Base-by-base conservation (phyloP, 345 rosid species). In the Arabis alpina region DNA sequence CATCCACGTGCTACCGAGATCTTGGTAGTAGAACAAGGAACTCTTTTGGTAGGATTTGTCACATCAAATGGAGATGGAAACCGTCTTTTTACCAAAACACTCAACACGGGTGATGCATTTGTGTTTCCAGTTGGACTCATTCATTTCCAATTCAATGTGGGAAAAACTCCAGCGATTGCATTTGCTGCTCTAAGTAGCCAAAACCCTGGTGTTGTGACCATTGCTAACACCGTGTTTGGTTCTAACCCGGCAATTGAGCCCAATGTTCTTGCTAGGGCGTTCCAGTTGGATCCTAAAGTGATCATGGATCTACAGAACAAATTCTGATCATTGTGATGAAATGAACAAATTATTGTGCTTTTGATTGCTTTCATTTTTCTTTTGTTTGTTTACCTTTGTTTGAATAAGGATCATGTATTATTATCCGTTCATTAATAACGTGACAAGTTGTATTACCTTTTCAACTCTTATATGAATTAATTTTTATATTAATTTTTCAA, bases 1-100 rank as follows among this genome's bases (percentile, higher is more conserved):
- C 80, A 77, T 6, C 80, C 80, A 19, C 80, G 80, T 60, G 80
- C 80, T 27, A 40, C 77, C 1, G 80, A 77, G 66, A 54, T 66
- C 41, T 40, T 77, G 47, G 5, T 11, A 11, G 66, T 77, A 24
- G 3, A 4, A 0, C 3, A 66, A 11, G 80, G 80, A n/a, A 61
- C 62, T 0, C 64, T 77, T 34, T n/a, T 13, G 0, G 76, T 59
- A 2, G 80, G 80, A 0, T 76, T 76, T 50, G 62, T 76, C 16
- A n/a, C 80, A 0, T 72, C 77, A n/a, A 24, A 54, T 27, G 30
- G 24, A 8, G 76, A 73, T 5, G 56, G 45, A 6, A 73, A 73
- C 0, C 77, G 77, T 0, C 65, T 73, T 3, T 47, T 73, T 36
- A 28, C 28, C 2, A 73, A 73, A 73, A 64, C 43, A 10, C 77